Conservation (phyloP, 2,329 filamentous ascomycete species). For the Parastagonospora nodorum region DNA sequence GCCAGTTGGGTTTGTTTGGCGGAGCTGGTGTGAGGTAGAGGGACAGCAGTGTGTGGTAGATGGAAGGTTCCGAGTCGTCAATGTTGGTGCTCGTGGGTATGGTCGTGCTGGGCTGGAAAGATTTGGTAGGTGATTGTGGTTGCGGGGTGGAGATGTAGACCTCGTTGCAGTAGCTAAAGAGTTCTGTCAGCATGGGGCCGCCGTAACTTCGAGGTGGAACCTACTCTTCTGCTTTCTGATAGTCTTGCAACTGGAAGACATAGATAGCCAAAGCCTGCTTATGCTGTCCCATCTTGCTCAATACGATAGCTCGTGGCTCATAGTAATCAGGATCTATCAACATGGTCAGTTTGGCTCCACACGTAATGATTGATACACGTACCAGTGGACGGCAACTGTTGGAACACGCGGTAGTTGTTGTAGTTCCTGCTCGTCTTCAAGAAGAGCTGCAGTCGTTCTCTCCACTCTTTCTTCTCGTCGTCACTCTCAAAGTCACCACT, state of each 20-base stretch:
- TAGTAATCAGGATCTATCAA: constrained; percentile 77
- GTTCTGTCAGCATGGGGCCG: constrained; percentile 49
- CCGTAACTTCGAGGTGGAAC: neutral
- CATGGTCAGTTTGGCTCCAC: constrained; percentile 2
- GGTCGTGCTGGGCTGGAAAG: constrained; percentile 32
- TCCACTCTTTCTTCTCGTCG: constrained; percentile 53
- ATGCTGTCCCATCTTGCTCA: constrained; percentile 94
- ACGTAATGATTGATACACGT: constrained; percentile 34
- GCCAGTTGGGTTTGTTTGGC: constrained; percentile 72
- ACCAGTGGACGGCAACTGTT: constrained; percentile 80
- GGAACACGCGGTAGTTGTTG: constrained; percentile 77
- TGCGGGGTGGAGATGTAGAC: constrained; percentile 64
- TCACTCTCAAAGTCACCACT: constrained; percentile 38
- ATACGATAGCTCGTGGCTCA: constrained; percentile 85
- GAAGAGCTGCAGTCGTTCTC: constrained; percentile 73
- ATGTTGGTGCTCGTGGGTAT: constrained; percentile 45
- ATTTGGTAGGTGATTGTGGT: constrained; percentile 49
- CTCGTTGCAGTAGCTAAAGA: constrained; percentile 76
- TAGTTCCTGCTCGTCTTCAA: constrained; percentile 79
- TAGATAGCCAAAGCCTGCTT: constrained; percentile 97
- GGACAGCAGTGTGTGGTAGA: constrained; percentile 89
- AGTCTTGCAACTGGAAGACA: constrained; percentile 90
- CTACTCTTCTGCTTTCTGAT: constrained; percentile 88
- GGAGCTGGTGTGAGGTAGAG: constrained; percentile 84
- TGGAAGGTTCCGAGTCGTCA: constrained; percentile 69